A percentile compares a stretch with the other conserved stretches of the same genome.
Conservation (phyloP, 139 green algal species). For the Coelastrella sp. region DNA sequence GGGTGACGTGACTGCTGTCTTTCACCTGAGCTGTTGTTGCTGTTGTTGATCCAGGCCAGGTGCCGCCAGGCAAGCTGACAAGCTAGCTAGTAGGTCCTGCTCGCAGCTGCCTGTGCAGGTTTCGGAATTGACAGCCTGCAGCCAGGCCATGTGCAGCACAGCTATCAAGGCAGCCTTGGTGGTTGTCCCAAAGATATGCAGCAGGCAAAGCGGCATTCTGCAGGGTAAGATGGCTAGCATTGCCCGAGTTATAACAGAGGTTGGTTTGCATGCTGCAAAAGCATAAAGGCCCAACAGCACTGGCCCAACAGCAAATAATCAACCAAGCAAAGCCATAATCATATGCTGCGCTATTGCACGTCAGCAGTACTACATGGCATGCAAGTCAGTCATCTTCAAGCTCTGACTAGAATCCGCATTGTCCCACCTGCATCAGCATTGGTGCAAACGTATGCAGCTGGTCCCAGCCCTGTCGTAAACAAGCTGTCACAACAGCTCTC, state of each 20-base stretch:
- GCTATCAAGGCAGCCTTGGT: too few relatives aligned
- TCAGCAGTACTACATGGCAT: too few relatives aligned
- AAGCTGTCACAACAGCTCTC: not conserved
- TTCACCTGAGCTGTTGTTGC: conserved; percentile 35
- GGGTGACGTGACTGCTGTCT: too few relatives aligned
- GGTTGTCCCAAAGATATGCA: not conserved
- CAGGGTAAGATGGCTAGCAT: not conserved
- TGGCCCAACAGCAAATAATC: not conserved
- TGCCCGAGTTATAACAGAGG: not conserved
- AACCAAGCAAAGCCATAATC: not conserved
- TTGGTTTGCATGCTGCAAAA: not conserved
- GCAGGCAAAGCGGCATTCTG: not conserved
- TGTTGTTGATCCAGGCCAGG: not conserved
- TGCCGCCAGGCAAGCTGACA: conserved; percentile 24
- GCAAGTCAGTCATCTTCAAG: not conserved
- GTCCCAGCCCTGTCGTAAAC: not conserved
- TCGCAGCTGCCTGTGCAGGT: not conserved
- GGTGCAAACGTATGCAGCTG: not conserved
- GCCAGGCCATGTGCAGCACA: not conserved
- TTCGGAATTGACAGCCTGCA: not conserved
- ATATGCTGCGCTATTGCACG: too few relatives aligned
- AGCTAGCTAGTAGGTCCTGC: conserved; percentile 15
- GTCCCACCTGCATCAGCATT: conserved; percentile 9
- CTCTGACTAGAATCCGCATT: too few relatives aligned
- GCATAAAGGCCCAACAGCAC: too few relatives aligned